These are phyloP conservation scores for Rickenella mellea DNA, from an alignment of 768 basidiomycete genomes.

Conservation along the genomic window DNA sequence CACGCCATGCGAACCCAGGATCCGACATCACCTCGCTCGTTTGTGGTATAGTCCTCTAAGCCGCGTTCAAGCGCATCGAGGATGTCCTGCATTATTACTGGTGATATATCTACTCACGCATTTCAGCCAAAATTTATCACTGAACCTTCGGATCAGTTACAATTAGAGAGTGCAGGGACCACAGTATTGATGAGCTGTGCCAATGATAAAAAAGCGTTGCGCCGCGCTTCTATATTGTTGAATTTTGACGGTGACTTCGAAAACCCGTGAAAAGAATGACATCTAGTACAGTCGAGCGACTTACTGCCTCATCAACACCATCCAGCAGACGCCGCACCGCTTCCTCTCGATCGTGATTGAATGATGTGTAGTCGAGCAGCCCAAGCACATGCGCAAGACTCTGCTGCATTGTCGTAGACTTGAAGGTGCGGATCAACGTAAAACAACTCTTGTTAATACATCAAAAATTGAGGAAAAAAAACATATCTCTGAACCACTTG, in stretches of 20 bases:
- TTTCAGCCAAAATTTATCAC: slow-evolving; percentile 4
- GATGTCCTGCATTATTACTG: slow-evolving; percentile 35
- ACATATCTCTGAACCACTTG: slow-evolving; percentile 67
- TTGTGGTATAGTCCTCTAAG: slow-evolving; percentile 82
- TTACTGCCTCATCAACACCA: slow-evolving; percentile 46
- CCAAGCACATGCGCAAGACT: slow-evolving; percentile 66
- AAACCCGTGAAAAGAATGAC: slow-evolving; percentile 13
- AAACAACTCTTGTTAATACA: neutral
- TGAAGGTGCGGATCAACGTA: slow-evolving; percentile 53
- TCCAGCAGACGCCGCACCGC: slow-evolving; percentile 51
- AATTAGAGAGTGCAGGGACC: slow-evolving; percentile 28
- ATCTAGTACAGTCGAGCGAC: slow-evolving; percentile 13
- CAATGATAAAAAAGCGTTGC: slow-evolving; percentile 42
- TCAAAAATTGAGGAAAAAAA: slow-evolving; percentile 7
- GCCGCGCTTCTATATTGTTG: slow-evolving; percentile 42
- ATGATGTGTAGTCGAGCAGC: slow-evolving; percentile 49
- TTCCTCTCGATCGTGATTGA: slow-evolving; percentile 43
- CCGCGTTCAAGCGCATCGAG: slow-evolving; percentile 57
- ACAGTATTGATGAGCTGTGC: slow-evolving; percentile 39
- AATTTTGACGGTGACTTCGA: slow-evolving; percentile 17
- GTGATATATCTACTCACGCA: slow-evolving; percentile 34
- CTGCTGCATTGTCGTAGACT: slow-evolving; percentile 52
- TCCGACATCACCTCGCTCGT: slow-evolving; percentile 94
- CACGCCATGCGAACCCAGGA: slow-evolving; percentile 88
- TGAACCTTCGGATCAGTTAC: slow-evolving; percentile 26